Base-by-base conservation (phyloP, 108 stramenopile genomes). In the Nitzschia putrida region DNA sequence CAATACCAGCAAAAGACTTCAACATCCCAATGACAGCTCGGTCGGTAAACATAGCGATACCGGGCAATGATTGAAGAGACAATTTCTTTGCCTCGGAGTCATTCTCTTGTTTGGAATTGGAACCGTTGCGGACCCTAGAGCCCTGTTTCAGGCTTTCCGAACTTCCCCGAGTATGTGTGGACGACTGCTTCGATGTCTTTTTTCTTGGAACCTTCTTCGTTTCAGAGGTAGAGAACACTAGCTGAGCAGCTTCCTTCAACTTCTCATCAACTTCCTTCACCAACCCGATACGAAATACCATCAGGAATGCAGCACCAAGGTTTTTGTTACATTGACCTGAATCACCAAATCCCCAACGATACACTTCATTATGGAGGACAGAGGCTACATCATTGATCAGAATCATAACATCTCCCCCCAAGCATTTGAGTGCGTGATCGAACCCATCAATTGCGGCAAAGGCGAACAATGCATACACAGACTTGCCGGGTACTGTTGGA, bases 291-390 rank as follows among this genome's bases (percentile, higher is more conserved):
- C 96, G 88, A 89, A 94, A 98, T 0, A 97, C 95, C 85, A 97
- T 89, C 47, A 98, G 78, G 73, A 97, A 97, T 20, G 93, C 88
- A 71, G 81, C 80, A 25, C 98, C 98, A 44, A 97, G 69, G 75
- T 98, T 98, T 66, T 96, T 96, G 82, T 98, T 98, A 71, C 95
- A 95, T 45, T 88, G 89, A 8, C 98, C 98, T 11, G 77, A 83
- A 61, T 95, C 88, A 26, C 87, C 89, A 53, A 91, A 82, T 7
- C 86, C 88, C 94, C 95, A 96, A 44, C 85, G 75, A 50, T 77
- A 82, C 6, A 92, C 91, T 68, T 96, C 91, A 39, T 76, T 83
- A 66, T 98, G 98, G 37, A 98, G 72, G 42, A 98, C 91, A 23
- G 72, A 68, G 7, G 98, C 96, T 29, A 98, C 88, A 58, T 85